phyloP scores from a whole-genome alignment of 1,139 yeast genomes.

The Magnusiomyces suaveolens region DNA sequence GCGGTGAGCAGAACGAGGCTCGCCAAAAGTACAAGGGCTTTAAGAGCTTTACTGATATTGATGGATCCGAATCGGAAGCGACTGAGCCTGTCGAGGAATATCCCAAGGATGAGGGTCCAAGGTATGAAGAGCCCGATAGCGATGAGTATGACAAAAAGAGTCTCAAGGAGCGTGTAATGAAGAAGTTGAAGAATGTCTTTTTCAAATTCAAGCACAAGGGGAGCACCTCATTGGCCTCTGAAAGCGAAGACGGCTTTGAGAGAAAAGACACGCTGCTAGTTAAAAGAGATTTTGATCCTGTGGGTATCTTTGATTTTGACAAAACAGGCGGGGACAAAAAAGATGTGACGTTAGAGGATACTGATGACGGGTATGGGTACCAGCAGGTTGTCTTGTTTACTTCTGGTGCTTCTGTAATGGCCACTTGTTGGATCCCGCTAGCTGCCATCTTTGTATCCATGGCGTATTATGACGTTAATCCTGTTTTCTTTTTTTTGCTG shows the following conservation, averaged over 20 bases:
- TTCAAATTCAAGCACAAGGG: not conserved
- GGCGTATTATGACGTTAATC: constrained; percentile 13
- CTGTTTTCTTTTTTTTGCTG: constrained; percentile 12
- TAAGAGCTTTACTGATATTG: too few species aligned
- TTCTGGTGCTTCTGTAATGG: constrained; percentile 12
- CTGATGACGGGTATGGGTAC: not conserved
- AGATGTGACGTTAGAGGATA: not conserved
- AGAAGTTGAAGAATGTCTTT: constrained; percentile 2
- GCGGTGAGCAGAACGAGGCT: too few species aligned
- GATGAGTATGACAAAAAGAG: not conserved
- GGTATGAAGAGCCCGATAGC: not conserved
- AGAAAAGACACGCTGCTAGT: not conserved
- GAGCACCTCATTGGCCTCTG: not conserved
- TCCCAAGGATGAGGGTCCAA: too few species aligned
- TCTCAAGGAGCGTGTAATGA: not conserved
- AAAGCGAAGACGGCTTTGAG: not conserved
- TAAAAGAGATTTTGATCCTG: not conserved
- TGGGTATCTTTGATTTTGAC: not conserved
- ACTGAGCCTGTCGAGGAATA: too few species aligned
- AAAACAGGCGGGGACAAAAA: not conserved
- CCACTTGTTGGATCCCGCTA: constrained; percentile 14
- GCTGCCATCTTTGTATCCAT: constrained; percentile 10
- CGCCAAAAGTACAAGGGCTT: too few species aligned
- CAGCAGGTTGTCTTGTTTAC: not conserved
- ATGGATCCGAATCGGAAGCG: too few species aligned